A percentile compares a stretch with the other conserved stretches of the same genome.
phyloP scores from a whole-genome alignment of 495 filamentous ascomycete genomes.

The Aspergillus sclerotiicarbonarius region DNA sequence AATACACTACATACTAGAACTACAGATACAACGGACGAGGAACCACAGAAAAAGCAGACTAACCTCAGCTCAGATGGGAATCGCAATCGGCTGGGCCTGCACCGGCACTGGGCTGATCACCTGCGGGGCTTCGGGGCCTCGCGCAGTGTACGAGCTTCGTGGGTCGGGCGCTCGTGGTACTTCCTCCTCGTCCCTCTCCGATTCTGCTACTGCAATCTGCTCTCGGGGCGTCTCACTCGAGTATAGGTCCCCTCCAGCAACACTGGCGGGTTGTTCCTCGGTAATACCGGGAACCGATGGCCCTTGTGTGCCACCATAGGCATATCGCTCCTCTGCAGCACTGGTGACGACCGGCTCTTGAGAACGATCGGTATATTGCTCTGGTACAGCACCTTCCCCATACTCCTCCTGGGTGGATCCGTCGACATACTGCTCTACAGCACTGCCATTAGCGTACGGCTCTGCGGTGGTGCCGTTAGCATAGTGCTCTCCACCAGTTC shows the following conservation, averaged over 20 bases:
- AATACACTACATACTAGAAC: not conserved
- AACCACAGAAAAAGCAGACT: not conserved
- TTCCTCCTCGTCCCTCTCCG: not conserved
- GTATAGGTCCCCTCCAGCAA: not conserved
- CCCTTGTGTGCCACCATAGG: too few relatives aligned
- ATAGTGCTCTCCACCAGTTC: not conserved
- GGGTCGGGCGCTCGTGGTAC: not conserved
- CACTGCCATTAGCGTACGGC: not conserved
- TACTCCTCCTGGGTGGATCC: not conserved
- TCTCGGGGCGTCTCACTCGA: not conserved
- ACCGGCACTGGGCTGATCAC: not conserved
- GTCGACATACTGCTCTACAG: not conserved
- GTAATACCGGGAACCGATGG: too few relatives aligned
- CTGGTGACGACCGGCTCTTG: not conserved
- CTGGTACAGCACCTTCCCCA: not conserved
- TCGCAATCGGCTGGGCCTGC: conserved; percentile 11
- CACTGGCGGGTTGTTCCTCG: not conserved
- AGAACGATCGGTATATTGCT: not conserved
- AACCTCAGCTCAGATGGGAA: conserved; percentile 10
- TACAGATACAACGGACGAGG: conserved; percentile 5
- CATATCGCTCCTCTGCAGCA: not conserved
- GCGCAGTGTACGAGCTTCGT: not conserved
- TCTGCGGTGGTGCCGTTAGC: not conserved
- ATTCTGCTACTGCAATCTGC: not conserved
- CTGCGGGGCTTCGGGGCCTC: not conserved